Evolutionary conservation across 192 early-diverging fungal species (phyloP), one percentile per base, ranked within the genome.

Genomic region (Dispira simplex): DNA sequence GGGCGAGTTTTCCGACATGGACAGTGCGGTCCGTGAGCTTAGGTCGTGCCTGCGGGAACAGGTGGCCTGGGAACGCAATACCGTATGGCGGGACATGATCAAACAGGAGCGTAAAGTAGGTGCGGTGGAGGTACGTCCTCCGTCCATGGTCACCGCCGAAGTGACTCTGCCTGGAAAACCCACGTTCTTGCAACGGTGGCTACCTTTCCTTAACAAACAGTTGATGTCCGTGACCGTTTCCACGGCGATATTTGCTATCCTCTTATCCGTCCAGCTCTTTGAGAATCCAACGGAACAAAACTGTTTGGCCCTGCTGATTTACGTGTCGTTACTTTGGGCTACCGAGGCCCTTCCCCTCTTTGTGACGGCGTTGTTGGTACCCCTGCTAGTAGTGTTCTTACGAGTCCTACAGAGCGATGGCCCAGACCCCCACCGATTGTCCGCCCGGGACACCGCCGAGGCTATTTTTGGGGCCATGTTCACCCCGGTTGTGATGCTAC

Each of bases 21-120:
- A 83, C 23, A 67, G 78, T 25, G 90, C 93, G 9, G 73, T 81
- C 28, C 71, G 71, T 1, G 90, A 91, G 62, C 85, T 98, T 39
- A 85, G 88, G 63, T 72, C 77, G 23, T 82, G 89, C 70, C 74
- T 95, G 68, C 81, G 92, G 59, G 92, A 95, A 69, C 86, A 89
- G 46, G 85, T 98, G 67, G 89, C 91, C 5, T 95, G 89, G 88
- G 92, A 98, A 73, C 84, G 95, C 68, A 98, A 95, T 74, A 98
- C 95, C 0, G 84, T 98, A 25, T 98, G 95, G 95, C 79, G 91
- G 65, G 95, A 98, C 70, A 92, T 98, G 90, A 88, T 98, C 68
- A 87, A 86, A 44, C 83, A 83, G 66, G 91, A 92, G 71, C 79
- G 92, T 20, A 87, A 79, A 77, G 78, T 79, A n/a, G 77, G 83